Evolutionary conservation across 352 stramenopile species (phyloP).

Genomic region (Peronospora farinosa): DNA sequence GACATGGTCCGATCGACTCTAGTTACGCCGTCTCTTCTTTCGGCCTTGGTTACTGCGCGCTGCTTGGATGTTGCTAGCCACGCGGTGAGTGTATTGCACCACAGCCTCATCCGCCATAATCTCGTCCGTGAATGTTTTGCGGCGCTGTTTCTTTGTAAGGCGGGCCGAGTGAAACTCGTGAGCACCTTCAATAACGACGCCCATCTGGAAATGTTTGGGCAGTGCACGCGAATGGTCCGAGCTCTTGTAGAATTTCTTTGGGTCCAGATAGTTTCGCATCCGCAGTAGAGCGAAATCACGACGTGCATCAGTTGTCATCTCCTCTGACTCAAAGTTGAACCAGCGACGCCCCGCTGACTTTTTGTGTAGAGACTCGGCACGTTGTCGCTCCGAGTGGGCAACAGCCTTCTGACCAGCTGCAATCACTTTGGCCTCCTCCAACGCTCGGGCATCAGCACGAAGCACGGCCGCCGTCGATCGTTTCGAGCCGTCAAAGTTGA

Average conservation of each 20-base stretch:
- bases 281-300: slow-evolving; percentile 89
- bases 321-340: slow-evolving; percentile 89
- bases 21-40: slow-evolving; percentile 39
- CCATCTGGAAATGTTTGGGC: slow-evolving; percentile 88
- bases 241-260: slow-evolving; percentile 96
- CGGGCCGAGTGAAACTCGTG: slow-evolving; percentile 87
- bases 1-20: slow-evolving; percentile 3
- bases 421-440: slow-evolving; percentile 50
- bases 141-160: slow-evolving; percentile 89
- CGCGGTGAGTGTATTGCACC: slow-evolving; percentile 84
- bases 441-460: slow-evolving; percentile 30
- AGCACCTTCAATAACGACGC: slow-evolving; percentile 89
- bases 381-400: slow-evolving; percentile 45
- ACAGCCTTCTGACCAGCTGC: slow-evolving; percentile 31
- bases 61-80: slow-evolving; percentile 70
- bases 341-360: slow-evolving; percentile 72
- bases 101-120: slow-evolving; percentile 87
- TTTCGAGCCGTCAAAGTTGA: slow-evolving; percentile 27
- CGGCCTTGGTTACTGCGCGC: slow-evolving; percentile 34
- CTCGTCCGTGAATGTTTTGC: slow-evolving; percentile 91
- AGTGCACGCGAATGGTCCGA: slow-evolving; percentile 77
- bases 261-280: slow-evolving; percentile 93
- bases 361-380: slow-evolving; percentile 41
- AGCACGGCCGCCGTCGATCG: slow-evolving; percentile 24
- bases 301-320: slow-evolving; percentile 84